Base-by-base conservation (phyloP, 192 early-diverging fungal species). In the Mortierella antarctica region DNA sequence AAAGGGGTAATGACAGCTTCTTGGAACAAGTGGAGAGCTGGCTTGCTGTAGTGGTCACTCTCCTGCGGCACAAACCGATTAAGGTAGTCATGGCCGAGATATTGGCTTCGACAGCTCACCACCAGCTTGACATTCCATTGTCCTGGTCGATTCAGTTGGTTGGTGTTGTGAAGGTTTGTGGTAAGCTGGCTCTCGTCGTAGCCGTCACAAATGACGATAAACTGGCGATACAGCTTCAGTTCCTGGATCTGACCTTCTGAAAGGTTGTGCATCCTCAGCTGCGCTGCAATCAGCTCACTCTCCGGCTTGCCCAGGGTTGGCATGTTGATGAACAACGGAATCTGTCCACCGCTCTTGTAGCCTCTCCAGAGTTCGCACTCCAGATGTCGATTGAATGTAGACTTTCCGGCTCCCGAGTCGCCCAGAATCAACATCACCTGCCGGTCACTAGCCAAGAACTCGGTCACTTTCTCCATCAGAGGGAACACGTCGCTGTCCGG, bases 61-160 rank as follows among this genome's bases (percentile, higher is more conserved):
- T 12, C 15, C 20, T 6, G 21, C 0, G 62, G 50, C 13, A 7
- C 8, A 31, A 53, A 64, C 6, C 14, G 62, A 23, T 21, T 5
- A 4, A 47, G 62, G 23, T 64, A 65, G 62, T 53, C 50, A 4
- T 52, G 49, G 14, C 7, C 39, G 11, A 65, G 50, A 41, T 17
- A 41, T 2, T 49, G 47, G 23, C 50, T 53, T 31, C 50, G 47
- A 49, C 62, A 65, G 50, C 50, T 65, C 21, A 65, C 40, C 13
- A 65, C 49, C 31, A 65, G 12, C 31, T 65, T 65, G 21, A 23
- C 49, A 4, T 23, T 51, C 62, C 62, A 65, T 18, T 65, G 62
- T 7, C 39, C 39, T 40, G 20, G 5, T 20, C 5, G 8, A 17
- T 65, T 65, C 23, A 52, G 18, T 7, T 39, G 20, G 18, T 65